These are phyloP conservation scores for Hanseniaspora guilliermondii DNA, from an alignment of 805 yeast genomes.

Conservation along the genomic window DNA sequence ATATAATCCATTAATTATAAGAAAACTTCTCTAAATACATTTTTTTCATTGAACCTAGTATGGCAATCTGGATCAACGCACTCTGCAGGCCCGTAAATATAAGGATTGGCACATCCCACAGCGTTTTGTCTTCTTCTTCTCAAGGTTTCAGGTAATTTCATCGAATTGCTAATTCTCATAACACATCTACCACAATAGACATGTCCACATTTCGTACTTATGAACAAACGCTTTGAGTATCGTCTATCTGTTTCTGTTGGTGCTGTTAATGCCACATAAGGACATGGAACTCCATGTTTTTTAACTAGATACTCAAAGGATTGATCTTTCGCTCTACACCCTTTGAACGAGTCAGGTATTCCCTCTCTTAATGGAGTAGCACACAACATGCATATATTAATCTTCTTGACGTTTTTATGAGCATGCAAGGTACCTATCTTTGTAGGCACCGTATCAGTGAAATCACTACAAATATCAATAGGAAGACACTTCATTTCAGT, in stretches of 20 bases:
- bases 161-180: slow-evolving; percentile 42
- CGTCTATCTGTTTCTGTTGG: slow-evolving; percentile 46
- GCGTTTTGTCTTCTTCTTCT: slow-evolving; percentile 20
- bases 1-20: slow-evolving; percentile 18
- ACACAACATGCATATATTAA: slow-evolving; percentile 53
- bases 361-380: slow-evolving; percentile 66
- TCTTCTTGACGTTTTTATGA: slow-evolving; percentile 15
- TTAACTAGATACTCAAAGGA: slow-evolving; percentile 26
- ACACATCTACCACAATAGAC: slow-evolving; percentile 79
- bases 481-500: not conserved
- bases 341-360: slow-evolving; percentile 41
- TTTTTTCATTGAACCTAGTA: slow-evolving; percentile 33
- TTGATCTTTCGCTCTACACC: slow-evolving; percentile 18
- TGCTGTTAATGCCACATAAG: slow-evolving; percentile 45
- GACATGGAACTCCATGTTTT: slow-evolving; percentile 38
- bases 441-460: not conserved
- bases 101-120: slow-evolving; percentile 31
- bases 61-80: slow-evolving; percentile 48
- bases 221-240: slow-evolving; percentile 52
- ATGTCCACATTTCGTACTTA: slow-evolving; percentile 65
- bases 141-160: slow-evolving; percentile 18
- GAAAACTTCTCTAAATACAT: slow-evolving; percentile 45
- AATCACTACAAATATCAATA: not conserved
- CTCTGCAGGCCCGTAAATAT: slow-evolving; percentile 40
- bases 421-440: not conserved